phyloP scores from a whole-genome alignment of 768 basidiomycete genomes.

The Galerina marginata region DNA sequence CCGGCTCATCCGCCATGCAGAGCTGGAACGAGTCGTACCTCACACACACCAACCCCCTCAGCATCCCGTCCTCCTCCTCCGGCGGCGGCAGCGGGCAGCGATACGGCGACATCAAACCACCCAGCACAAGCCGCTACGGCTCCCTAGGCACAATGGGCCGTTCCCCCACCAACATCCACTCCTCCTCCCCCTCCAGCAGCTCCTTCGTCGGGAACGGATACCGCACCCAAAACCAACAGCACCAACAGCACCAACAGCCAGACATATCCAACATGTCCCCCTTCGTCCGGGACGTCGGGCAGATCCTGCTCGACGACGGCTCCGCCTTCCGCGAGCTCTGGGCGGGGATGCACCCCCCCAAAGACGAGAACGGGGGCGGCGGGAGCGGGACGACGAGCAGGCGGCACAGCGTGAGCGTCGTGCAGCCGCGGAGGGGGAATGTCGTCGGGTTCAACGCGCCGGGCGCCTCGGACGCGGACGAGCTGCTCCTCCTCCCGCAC shows the following conservation, averaged over 20 bases:
- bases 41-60: slow-evolving; percentile 56
- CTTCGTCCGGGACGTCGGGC: slow-evolving; percentile 82
- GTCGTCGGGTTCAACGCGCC: slow-evolving; percentile 74
- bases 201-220: slow-evolving; percentile 50
- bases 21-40: slow-evolving; percentile 67
- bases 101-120: slow-evolving; percentile 69
- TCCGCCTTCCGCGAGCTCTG: slow-evolving; percentile 76
- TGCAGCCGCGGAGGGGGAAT: slow-evolving; percentile 71
- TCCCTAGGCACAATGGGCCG: slow-evolving; percentile 60
- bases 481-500: slow-evolving; percentile 37
- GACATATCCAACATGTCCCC: slow-evolving; percentile 84
- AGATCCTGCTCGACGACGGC: slow-evolving; percentile 77
- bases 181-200: slow-evolving; percentile 51
- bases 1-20: slow-evolving; percentile 49
- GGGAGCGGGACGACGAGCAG: slow-evolving; percentile 85
- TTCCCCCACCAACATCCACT: slow-evolving; percentile 58
- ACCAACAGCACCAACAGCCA: slow-evolving; percentile 45
- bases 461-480: slow-evolving; percentile 44
- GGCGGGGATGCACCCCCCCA: slow-evolving; percentile 69
- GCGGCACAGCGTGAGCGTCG: slow-evolving; percentile 83
- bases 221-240: slow-evolving; percentile 34
- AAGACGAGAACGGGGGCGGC: slow-evolving; percentile 64
- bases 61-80: slow-evolving; percentile 44
- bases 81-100: slow-evolving; percentile 29
- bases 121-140: slow-evolving; percentile 67